Evolutionary conservation across 148 eudicot genomes (phyloP).

Genomic region (Chenopodium berlandieri): DNA sequence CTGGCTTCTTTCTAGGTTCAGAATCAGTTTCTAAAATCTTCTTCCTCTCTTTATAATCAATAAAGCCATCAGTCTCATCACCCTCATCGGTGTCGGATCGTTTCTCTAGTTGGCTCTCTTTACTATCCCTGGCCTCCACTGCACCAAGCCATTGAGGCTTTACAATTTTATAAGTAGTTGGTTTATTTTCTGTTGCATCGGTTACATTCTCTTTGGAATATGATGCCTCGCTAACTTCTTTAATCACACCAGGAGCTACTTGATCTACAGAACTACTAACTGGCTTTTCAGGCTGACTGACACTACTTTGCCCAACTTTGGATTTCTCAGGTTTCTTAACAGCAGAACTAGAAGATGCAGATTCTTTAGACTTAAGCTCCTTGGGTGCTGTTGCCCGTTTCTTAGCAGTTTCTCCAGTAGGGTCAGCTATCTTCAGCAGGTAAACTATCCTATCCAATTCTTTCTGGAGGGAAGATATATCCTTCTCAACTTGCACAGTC

Average conservation of each 20-base stretch:
- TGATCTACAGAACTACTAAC: slow-evolving; percentile 32
- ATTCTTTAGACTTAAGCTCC: slow-evolving; percentile 31
- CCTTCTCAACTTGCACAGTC: slow-evolving; percentile 58
- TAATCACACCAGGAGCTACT: slow-evolving; percentile 19
- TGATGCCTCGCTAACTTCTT: slow-evolving; percentile 31
- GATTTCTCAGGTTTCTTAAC: slow-evolving; percentile 32
- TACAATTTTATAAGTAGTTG: slow-evolving; percentile 44
- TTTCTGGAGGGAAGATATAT: slow-evolving; percentile 64
- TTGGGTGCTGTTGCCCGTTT: slow-evolving; percentile 50
- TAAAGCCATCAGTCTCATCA: slow-evolving; percentile 68
- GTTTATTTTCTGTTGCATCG: slow-evolving; percentile 39
- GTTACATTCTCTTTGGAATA: slow-evolving; percentile 32
- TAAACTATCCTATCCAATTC: slow-evolving; percentile 80
- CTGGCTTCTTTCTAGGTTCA: slow-evolving; percentile 22
- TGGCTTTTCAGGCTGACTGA: slow-evolving; percentile 31
- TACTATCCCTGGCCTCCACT: slow-evolving; percentile 47
- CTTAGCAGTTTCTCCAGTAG: slow-evolving; percentile 78
- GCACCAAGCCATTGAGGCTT: slow-evolving; percentile 99
- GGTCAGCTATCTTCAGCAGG: slow-evolving; percentile 92
- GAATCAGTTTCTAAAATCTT: slow-evolving; percentile 40
- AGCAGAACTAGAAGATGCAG: slow-evolving; percentile 26
- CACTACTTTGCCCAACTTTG: slow-evolving; percentile 29
- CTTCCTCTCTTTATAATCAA: slow-evolving; percentile 84
- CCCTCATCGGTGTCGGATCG: slow-evolving; percentile 31
- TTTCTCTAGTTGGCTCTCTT: slow-evolving; percentile 41